Percentiles rank a stretch among this genome's conserved stretches.
These are phyloP conservation scores for Fusarium concolor DNA, from an alignment of 2,329 filamentous ascomycete genomes.

Conservation along the genomic window DNA sequence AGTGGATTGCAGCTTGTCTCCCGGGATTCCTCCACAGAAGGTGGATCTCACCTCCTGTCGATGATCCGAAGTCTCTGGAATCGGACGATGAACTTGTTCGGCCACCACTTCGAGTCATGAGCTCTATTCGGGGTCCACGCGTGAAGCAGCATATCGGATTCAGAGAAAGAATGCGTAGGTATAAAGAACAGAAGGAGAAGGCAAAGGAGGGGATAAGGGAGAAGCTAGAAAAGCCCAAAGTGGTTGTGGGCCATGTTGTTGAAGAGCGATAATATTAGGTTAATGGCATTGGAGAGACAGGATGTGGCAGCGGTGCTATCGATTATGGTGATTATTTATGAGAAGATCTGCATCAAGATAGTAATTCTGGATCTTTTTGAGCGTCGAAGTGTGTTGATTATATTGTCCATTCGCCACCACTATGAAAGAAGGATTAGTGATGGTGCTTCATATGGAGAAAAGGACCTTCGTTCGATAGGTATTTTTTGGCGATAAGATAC, in stretches of 20 bases:
- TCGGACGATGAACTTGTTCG: conserved; percentile 42
- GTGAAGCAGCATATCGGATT: conserved; percentile 49
- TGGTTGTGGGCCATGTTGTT: conserved; percentile 13
- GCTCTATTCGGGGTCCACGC: conserved; percentile 48
- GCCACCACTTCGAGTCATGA: conserved; percentile 47
- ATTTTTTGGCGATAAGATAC: too few relatives aligned
- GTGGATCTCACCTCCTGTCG: conserved; percentile 41
- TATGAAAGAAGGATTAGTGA: neutral
- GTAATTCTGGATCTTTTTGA: neutral
- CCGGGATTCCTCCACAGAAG: conserved; percentile 46
- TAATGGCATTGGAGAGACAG: conserved; percentile 8
- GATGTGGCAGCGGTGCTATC: neutral
- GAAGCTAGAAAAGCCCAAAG: conserved; percentile 3
- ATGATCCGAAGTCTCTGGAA: conserved; percentile 29
- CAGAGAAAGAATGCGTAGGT: conserved; percentile 44
- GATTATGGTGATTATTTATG: neutral
- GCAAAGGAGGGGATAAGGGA: conserved; percentile 7
- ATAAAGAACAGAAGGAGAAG: conserved; percentile 45
- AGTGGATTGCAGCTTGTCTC: conserved; percentile 51
- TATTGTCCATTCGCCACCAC: neutral
- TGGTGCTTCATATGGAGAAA: neutral
- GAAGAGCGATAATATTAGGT: neutral
- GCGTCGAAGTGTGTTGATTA: neutral
- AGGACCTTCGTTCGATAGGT: neutral
- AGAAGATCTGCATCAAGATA: neutral